Percentiles rank a stretch among this genome's conserved stretches.
phyloP scores from a whole-genome alignment of 306 rosid species.

The Trifolium dubium region DNA sequence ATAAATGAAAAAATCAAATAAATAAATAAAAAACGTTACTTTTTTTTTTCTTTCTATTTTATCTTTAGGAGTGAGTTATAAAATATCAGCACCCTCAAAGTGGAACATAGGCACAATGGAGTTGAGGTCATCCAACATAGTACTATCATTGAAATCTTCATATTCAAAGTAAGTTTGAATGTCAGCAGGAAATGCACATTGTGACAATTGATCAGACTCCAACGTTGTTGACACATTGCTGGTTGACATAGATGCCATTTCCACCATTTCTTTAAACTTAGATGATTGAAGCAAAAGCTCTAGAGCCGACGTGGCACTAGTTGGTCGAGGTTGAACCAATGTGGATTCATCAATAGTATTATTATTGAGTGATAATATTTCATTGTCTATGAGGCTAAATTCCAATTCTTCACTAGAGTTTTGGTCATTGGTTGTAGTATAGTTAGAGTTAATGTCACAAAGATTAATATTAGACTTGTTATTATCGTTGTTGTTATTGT shows the following conservation, averaged over 20 bases:
- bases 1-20: background rate
- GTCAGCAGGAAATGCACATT: constrained; percentile 66
- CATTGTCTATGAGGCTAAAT: constrained; percentile 26
- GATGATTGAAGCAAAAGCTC: constrained; percentile 75
- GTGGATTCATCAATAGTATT: constrained; percentile 29
- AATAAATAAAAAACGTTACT: constrained; percentile 17
- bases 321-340: constrained; percentile 35
- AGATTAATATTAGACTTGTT: constrained; percentile 4
- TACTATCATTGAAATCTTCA: constrained; percentile 53
- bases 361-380: background rate
- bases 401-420: constrained; percentile 45
- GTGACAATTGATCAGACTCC: constrained; percentile 49
- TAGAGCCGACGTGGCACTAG: constrained; percentile 65
- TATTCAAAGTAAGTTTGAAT: constrained; percentile 85
- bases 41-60: background rate
- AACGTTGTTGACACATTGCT: constrained; percentile 38
- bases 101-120: constrained; percentile 63
- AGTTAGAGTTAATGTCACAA: constrained; percentile 27
- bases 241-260: constrained; percentile 49
- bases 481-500: constrained; percentile 5
- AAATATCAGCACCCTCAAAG: constrained; percentile 32
- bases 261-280: constrained; percentile 81
- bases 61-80: background rate
- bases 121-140: constrained; percentile 64
- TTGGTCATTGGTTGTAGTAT: constrained; percentile 16